phyloP scores from a whole-genome alignment of 495 filamentous ascomycete genomes.

The Halenospora varia region DNA sequence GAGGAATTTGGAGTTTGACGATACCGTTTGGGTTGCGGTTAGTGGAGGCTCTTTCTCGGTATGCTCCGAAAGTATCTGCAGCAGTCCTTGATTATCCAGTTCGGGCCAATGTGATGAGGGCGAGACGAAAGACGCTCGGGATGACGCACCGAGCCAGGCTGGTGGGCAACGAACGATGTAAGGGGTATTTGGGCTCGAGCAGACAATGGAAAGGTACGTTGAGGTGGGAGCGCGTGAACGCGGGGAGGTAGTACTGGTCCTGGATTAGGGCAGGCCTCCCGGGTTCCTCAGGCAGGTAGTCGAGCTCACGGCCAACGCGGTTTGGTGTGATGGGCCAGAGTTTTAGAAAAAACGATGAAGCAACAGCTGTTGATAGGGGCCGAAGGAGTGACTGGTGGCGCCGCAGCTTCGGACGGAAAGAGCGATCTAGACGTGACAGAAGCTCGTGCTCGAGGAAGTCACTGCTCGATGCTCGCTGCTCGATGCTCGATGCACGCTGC shows the following conservation, averaged over 20 bases:
- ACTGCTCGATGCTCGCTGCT: background rate
- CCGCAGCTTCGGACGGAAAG: background rate
- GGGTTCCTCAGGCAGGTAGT: slow-evolving; percentile 1
- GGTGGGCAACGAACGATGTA: background rate
- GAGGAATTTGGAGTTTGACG: slow-evolving; percentile 2
- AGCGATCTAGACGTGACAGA: background rate
- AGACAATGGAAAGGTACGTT: background rate
- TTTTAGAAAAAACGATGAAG: slow-evolving; percentile 5
- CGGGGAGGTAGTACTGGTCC: background rate
- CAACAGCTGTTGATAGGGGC: background rate
- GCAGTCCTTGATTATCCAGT: slow-evolving; percentile 8
- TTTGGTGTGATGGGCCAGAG: slow-evolving; percentile 5
- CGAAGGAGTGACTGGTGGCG: slow-evolving; percentile 12
- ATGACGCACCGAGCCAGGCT: slow-evolving; percentile 14
- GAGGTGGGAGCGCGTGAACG: background rate
- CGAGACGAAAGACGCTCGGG: slow-evolving; percentile 6
- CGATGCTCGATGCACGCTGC: background rate
- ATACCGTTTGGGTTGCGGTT: background rate
- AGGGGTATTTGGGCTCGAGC: background rate
- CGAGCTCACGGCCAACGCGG: background rate
- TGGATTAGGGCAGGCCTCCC: background rate
- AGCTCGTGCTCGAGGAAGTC: too few species aligned
- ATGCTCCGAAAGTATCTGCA: slow-evolving; percentile 8
- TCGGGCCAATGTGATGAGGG: background rate
- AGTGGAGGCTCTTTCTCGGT: slow-evolving; percentile 19